Evolutionary conservation across 2,329 filamentous ascomycete species (phyloP), one percentile per base, ranked within the genome.

Genomic region (Alternaria infectoria): DNA sequence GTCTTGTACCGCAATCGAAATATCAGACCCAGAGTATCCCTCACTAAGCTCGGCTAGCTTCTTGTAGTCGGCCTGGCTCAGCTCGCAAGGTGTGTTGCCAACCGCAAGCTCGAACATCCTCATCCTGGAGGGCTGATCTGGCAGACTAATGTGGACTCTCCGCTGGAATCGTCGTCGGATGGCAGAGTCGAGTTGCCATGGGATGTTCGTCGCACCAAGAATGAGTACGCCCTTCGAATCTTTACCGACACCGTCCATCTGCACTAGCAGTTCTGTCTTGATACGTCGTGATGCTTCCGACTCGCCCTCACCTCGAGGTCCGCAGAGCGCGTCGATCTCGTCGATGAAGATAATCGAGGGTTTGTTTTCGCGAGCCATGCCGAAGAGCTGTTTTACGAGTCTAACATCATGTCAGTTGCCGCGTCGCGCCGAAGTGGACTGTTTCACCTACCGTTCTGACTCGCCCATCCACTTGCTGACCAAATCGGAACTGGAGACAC

Each of bases 401-500:
- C 93, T 96, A 74, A 51, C 28, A 12, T 10, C 13, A 7, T 19
- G 54, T 73, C 28, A 71, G 67, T 46, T 25, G 10, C 26, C 62
- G 59, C 21, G 25, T 13, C 45, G 11, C 11, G 36, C 28, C 15
- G n/a, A 17, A 2, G 10, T 1, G 4, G 11, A 26, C 21, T 11
- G 9, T 23, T 49, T 23, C 21, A 17, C 85, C 52, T 83, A 96
- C 93, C 93, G 89, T 88, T 99, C 96, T 85, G 92, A 96, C 82
- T 99, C 96, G 84, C 96, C 96, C 96, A 99, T 99, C 96, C 96
- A 99, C 80, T 99, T 99, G 80, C 93, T 97, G 65, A 99, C 96
- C 81, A 99, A 81, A 79, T 99, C 96, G 77, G 93, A 97, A 86
- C 93, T 97, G 82, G 93, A 97, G 70, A 99, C 95, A 77, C 93